Percentiles rank a stretch among this genome's conserved stretches.
Conservation (phyloP, 164 flowering plant genomes). For the Stephania japonica region DNA sequence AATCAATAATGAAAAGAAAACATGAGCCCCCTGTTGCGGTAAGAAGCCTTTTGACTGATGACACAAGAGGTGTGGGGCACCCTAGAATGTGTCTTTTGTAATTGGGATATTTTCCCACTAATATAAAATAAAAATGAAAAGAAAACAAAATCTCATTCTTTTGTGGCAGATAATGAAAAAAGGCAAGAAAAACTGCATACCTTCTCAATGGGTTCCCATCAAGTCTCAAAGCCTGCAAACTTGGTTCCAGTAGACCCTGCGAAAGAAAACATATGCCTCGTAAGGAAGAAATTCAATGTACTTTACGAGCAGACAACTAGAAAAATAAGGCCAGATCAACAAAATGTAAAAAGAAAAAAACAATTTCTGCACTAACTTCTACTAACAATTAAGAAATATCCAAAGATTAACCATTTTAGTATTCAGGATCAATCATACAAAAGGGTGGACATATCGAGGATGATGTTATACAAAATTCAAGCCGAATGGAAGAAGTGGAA, state of each 20-base stretch:
- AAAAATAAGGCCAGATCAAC: not conserved
- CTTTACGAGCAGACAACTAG: not conserved
- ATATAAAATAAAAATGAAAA: not conserved
- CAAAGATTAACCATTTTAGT: no score
- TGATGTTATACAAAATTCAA: no score
- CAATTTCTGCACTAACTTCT: no score
- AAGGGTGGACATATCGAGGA: no score
- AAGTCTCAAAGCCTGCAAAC: conserved; percentile 71
- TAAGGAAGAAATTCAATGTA: not conserved
- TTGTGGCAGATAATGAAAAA: not conserved
- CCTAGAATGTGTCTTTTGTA: no score
- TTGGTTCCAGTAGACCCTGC: conserved; percentile 88
- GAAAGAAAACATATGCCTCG: conserved; percentile 14
- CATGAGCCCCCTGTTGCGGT: not conserved
- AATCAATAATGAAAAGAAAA: not conserved
- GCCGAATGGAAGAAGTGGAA: no score
- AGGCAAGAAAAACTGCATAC: conserved; percentile 25
- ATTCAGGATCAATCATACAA: no score
- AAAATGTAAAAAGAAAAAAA: not conserved
- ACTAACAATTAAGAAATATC: no score
- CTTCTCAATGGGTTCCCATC: conserved; percentile 95
- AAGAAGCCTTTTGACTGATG: no score
- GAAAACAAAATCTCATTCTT: not conserved
- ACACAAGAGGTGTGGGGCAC: no score
- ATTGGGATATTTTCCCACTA: no score